Base-by-base conservation (phyloP, 768 basidiomycete genomes). In the Leucocoprinus sp. region DNA sequence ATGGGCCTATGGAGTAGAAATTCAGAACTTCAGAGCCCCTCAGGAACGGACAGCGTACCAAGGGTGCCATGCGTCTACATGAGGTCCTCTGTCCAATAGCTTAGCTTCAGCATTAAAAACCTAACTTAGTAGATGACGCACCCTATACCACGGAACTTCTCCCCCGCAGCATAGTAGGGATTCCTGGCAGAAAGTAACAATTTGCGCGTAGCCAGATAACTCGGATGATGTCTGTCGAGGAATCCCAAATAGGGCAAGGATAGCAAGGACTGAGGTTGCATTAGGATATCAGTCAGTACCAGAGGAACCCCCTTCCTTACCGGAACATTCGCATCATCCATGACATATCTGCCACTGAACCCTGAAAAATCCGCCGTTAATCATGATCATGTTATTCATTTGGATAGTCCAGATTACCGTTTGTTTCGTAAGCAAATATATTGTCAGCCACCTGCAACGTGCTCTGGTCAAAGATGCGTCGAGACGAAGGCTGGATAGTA, bases 321-420 rank as follows among this genome's bases (percentile, higher is more conserved):
- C 4, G 86, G 86, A 34, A 89, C 86, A 52, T 89, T 89, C 5
- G 86, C 86, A 52, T 89, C 86, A 52, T 88, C 86, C 86, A 88
- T 88, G 15, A 86, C 75, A 59, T 86, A 85, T 46, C 76, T 66
- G 8, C 78, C 74, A 26, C 85, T 82, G 40, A 82, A 71, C 6
- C 84, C 80, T 80, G 49, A 11, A 45, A 21, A 17, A 19, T 38
- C 23, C 4, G 15, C 11, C 7, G 18, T 36, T 21, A 15, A 33
- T 27, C 40, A n/a, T n/a, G n/a, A n/a, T n/a, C 6, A 8, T 18
- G 15, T 6, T 18, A 23, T 24, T 4, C 11, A 15, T 18, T 9
- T 8, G 17, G 23, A 27, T 2, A 26, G 18, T 33, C 15, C 6
- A 8, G 42, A 57, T 43, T 50, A 78, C 80, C 86, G 55, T 89